These are phyloP conservation scores for Orychophragmus violaceus DNA, from an alignment of 345 rosid genomes.

Conservation along the genomic window DNA sequence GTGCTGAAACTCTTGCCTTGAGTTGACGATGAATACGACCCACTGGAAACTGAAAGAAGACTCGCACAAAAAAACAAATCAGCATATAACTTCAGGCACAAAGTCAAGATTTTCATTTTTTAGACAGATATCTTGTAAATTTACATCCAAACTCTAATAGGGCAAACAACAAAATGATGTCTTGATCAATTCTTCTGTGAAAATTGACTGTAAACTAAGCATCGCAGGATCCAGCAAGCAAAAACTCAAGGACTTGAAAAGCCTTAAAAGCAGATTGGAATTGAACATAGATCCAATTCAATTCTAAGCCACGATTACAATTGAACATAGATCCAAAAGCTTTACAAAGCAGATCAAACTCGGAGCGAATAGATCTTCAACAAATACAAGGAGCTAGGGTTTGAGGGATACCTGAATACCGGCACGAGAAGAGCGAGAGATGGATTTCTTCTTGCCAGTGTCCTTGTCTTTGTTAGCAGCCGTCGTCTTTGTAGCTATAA, in stretches of 20 bases:
- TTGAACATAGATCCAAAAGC: neutral
- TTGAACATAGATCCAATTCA: neutral
- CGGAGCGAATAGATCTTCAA: neutral
- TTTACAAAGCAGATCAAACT: neutral
- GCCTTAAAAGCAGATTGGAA: neutral
- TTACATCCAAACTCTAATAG: no score
- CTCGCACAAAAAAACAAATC: neutral
- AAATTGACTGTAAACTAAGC: neutral
- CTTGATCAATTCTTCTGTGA: no score
- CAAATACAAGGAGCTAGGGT: neutral
- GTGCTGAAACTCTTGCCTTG: conserved; percentile 45
- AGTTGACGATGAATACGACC: conserved; percentile 76
- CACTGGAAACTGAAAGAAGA: conserved; percentile 52
- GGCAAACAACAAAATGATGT: neutral
- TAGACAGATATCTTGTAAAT: no score
- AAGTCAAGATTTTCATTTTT: no score
- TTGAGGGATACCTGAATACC: conserved; percentile 63
- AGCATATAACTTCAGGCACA: neutral
- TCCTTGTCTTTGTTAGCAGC: conserved; percentile 79
- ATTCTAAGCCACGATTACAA: neutral
- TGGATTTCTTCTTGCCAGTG: conserved; percentile 67
- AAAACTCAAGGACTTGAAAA: neutral
- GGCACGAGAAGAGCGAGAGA: conserved; percentile 87
- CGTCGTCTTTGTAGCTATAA: conserved; percentile 67
- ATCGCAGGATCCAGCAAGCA: neutral